Conservation (phyloP, 352 stramenopile genomes). For the Thraustochytrium sp. region DNA sequence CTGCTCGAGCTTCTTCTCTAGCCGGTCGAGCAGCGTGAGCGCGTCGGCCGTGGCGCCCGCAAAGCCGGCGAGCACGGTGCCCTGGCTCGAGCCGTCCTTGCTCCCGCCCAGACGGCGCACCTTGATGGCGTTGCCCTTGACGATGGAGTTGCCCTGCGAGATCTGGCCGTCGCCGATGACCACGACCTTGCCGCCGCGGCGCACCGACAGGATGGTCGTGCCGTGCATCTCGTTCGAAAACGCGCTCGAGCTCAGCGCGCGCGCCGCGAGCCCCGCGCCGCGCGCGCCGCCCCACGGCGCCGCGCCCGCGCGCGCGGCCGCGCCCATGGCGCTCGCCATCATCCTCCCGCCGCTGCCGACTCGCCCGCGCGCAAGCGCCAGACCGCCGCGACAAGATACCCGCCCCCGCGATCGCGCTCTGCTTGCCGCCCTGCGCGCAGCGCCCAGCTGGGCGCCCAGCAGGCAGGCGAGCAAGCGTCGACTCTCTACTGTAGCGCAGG, state of each 20-base stretch:
- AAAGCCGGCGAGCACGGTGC: slow-evolving; percentile 91
- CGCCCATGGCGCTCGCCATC: background rate
- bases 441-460: too few species aligned
- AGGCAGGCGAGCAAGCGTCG: too few species aligned
- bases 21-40: slow-evolving; percentile 94
- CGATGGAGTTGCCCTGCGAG: slow-evolving; percentile 84
- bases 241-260: background rate
- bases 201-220: slow-evolving; percentile 96
- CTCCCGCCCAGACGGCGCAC: slow-evolving; percentile 75
- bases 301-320: background rate
- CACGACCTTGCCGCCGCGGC: slow-evolving; percentile 94
- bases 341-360: background rate
- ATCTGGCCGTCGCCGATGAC: slow-evolving; percentile 98
- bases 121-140: slow-evolving; percentile 97
- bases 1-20: slow-evolving; percentile 96
- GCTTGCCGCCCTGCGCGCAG: too few species aligned
- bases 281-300: background rate
- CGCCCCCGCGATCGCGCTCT: too few species aligned
- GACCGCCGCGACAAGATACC: too few species aligned
- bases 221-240: slow-evolving; percentile 63
- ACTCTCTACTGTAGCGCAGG: too few species aligned
- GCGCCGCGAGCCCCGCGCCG: background rate
- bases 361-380: too few species aligned
- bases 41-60: slow-evolving; percentile 93
- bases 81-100: slow-evolving; percentile 43